A percentile compares a stretch with the other conserved stretches of the same genome.
Conservation (phyloP, 345 rosid species). For the Lepidium didymum region DNA sequence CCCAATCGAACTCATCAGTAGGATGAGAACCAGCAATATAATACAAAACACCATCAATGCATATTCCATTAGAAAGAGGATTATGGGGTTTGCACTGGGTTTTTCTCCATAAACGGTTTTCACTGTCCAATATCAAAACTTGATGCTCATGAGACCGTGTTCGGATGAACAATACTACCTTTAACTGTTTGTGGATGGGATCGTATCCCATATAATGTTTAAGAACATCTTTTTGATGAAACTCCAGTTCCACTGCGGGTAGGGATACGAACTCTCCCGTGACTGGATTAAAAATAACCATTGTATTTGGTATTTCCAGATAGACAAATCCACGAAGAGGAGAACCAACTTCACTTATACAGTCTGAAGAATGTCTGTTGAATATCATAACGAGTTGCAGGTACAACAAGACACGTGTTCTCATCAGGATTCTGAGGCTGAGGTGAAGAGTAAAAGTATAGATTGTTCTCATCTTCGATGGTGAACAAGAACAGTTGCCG, state of each 20-base stretch:
- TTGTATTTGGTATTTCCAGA: neutral
- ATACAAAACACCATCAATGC: neutral
- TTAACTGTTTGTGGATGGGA: neutral
- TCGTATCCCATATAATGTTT: neutral
- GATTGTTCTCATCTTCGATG: too few relatives aligned
- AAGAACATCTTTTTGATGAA: too few relatives aligned
- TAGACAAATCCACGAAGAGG: neutral
- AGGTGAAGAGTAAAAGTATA: too few relatives aligned
- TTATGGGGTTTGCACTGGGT: neutral
- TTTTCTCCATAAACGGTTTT: neutral
- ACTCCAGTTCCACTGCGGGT: neutral
- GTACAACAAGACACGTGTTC: too few relatives aligned
- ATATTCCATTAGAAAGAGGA: neutral
- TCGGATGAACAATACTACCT: neutral
- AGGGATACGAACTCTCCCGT: neutral
- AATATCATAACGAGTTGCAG: too few relatives aligned
- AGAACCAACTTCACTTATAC: too few relatives aligned
- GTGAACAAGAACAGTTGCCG: too few relatives aligned
- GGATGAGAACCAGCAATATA: neutral
- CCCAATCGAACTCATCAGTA: neutral
- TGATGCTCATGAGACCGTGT: neutral
- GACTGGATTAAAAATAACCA: neutral
- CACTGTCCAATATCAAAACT: neutral
- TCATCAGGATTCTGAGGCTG: too few relatives aligned
- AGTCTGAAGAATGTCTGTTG: too few relatives aligned